Conservation (phyloP, 306 rosid species). For the Psophocarpus tetragonolobus region DNA sequence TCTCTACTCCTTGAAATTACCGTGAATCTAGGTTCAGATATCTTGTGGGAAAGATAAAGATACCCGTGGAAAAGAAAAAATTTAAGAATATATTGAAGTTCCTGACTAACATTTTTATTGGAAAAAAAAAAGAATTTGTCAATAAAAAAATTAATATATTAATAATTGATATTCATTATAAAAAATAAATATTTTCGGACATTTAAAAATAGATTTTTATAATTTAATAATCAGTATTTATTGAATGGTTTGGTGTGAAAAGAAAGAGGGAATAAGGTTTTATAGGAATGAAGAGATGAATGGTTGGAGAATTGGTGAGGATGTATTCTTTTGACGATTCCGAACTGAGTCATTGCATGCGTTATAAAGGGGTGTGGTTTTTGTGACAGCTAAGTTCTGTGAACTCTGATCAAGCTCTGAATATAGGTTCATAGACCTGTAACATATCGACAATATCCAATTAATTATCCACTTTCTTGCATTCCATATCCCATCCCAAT, state of each 20-base stretch:
- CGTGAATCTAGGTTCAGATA: too few species aligned
- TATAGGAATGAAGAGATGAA: not conserved
- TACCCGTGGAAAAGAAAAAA: too few species aligned
- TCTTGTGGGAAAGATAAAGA: too few species aligned
- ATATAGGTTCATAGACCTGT: slow-evolving; percentile 49
- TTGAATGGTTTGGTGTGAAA: not conserved
- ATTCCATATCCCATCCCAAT: not conserved
- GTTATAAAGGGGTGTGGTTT: slow-evolving; percentile 15
- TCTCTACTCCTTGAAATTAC: too few species aligned
- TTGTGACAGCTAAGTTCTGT: slow-evolving; percentile 52
- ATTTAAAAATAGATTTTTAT: too few species aligned
- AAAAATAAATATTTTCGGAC: too few species aligned
- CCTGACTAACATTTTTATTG: too few species aligned
- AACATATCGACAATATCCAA: slow-evolving; percentile 41
- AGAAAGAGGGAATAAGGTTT: not conserved
- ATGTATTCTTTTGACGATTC: not conserved
- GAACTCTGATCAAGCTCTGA: slow-evolving; percentile 37
- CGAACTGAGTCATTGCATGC: slow-evolving; percentile 34
- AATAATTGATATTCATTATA: too few species aligned
- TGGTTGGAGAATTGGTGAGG: not conserved
- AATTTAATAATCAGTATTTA: too few species aligned
- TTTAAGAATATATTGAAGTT: too few species aligned
- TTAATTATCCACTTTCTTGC: slow-evolving; percentile 34
- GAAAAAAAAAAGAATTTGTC: too few species aligned
- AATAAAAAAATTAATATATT: too few species aligned